Evolutionary conservation across 192 early-diverging fungal species (phyloP), one percentile per base, ranked within the genome.

Genomic region (Coemansia sp.): DNA sequence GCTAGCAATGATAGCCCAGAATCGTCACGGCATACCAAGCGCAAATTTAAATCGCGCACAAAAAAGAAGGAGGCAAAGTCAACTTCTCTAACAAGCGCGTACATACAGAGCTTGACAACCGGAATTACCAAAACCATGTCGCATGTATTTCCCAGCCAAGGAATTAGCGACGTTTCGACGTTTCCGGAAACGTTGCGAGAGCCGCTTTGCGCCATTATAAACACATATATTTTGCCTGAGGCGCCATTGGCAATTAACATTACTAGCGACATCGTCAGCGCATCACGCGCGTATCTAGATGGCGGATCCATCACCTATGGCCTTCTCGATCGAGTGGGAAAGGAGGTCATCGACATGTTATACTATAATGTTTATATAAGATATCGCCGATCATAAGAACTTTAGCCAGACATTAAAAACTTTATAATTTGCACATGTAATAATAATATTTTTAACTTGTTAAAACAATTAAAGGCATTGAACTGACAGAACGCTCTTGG

Each of bases 301-400:
- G 68, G 68, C 1, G 56, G 33, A 3, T 8, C 30, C 3, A 52
- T 70, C 32, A 22, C 56, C 0, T 70, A 53, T 32, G 54, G 56
- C 1, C 14, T 34, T n/a, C 43, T 70, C 39, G 68, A 70, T 23
- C 23, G 43, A 6, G 39, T 42, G 21, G 58, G 43, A 17, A 32
- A 58, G 14, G 51, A 56, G 8, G 59, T 63, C 4, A 43, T 70
- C 3, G 47, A 63, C 27, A 45, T 63, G 21, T 37, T 70, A 35
- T 61, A 70, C 19, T 32, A 51, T 8, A 70, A 70, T 31, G 61
- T 70, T 1, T 63, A 70, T 49, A 43, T 64, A n/a, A 33, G 39
- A 41, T 53, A 53, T 8, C 38, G 15, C 17, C 38, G n/a, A n/a
- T n/a, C n/a, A n/a, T n/a, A n/a, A n/a, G n/a, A n/a, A n/a, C n/a